Evolutionary conservation across 2,329 filamentous ascomycete species (phyloP).

Genomic region (Sporothrix inflata): DNA sequence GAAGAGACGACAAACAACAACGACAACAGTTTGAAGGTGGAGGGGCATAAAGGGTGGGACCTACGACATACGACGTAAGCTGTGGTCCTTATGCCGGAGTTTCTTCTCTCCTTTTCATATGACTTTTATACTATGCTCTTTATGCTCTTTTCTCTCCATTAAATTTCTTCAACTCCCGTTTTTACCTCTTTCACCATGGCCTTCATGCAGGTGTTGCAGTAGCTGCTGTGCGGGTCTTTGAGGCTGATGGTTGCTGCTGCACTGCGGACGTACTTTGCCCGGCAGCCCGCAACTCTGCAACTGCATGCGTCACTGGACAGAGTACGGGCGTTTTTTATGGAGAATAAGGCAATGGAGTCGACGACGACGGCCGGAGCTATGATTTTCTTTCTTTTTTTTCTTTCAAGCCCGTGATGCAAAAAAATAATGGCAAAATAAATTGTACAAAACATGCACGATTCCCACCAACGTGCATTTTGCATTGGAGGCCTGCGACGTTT

Average conservation of each 20-base stretch:
- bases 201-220: neutral
- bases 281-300: neutral
- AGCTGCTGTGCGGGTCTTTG: neutral
- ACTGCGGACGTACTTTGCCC: neutral
- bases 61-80: neutral
- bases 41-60: neutral
- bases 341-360: neutral
- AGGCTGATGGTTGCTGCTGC: neutral
- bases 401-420: neutral
- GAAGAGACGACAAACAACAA: neutral
- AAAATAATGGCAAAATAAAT: neutral
- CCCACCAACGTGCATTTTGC: neutral
- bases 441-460: neutral
- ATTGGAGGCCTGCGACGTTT: constrained; percentile 10
- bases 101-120: neutral
- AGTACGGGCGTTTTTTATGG: neutral
- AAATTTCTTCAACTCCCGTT: neutral
- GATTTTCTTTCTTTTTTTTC: too few relatives aligned
- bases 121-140: neutral
- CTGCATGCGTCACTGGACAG: constrained; percentile 7
- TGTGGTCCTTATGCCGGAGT: neutral
- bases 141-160: neutral
- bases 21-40: neutral
- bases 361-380: neutral
- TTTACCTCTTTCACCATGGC: neutral